Percentiles rank a stretch among this genome's conserved stretches.
phyloP scores from a whole-genome alignment of 441 rosid species.

The Pelargonium myrrhifolium region DNA sequence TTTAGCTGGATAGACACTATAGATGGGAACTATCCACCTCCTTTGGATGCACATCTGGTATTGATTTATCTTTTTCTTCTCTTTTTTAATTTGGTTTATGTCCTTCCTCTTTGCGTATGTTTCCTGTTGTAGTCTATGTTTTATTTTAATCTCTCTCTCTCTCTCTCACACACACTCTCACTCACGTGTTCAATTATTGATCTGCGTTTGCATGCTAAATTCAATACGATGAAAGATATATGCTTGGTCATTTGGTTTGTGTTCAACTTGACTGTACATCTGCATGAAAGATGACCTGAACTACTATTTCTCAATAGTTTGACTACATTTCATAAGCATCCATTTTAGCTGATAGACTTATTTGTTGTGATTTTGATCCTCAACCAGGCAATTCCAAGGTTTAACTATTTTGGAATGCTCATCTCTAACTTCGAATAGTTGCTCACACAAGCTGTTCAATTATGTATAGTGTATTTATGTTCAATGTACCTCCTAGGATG shows the following conservation, averaged over 20 bases:
- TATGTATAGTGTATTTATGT: too few species aligned
- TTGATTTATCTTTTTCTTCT: too few species aligned
- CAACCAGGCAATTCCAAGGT: neutral
- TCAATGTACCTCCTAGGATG: too few species aligned
- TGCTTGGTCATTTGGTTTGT: neutral
- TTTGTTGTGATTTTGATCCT: neutral
- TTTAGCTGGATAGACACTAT: constrained; percentile 98
- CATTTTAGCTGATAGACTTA: neutral
- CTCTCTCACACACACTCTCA: neutral
- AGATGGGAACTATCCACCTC: constrained; percentile 82
- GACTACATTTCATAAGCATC: neutral
- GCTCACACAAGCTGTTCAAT: neutral
- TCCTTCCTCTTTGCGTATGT: neutral
- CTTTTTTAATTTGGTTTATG: neutral
- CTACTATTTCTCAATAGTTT: neutral
- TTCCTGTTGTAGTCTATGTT: neutral
- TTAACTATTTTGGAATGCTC: neutral
- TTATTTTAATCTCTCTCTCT: constrained; percentile 1
- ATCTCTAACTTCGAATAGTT: neutral
- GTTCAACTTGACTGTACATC: neutral
- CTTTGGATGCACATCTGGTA: constrained; percentile 91
- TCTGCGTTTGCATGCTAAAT: neutral
- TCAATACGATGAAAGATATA: neutral
- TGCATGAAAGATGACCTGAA: neutral
- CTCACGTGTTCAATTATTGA: neutral